These are phyloP conservation scores for Taphrina deformans DNA, from an alignment of 1,139 yeast genomes.

Conservation along the genomic window DNA sequence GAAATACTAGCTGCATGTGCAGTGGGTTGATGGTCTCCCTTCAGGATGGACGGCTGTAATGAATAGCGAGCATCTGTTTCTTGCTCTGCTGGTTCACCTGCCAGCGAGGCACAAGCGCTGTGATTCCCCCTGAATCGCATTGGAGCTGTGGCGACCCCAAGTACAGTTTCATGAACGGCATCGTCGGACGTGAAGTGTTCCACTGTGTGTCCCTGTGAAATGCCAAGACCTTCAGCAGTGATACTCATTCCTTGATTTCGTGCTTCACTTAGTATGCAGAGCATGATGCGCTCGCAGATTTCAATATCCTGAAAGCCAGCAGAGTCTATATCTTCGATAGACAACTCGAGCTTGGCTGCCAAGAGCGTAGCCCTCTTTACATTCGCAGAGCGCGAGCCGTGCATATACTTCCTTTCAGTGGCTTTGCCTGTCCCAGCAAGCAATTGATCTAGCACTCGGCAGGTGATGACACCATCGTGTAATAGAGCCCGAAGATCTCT, in stretches of 20 bases:
- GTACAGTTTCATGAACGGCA: too few species aligned
- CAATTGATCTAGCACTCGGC: constrained; percentile 1
- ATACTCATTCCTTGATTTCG: not conserved
- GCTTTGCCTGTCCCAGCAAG: not conserved
- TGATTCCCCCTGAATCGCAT: too few species aligned
- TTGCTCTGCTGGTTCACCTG: not conserved
- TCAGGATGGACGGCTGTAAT: not conserved
- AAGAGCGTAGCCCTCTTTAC: not conserved
- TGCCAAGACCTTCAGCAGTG: too few species aligned
- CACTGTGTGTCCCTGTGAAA: too few species aligned
- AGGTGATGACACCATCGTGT: not conserved
- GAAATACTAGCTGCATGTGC: not conserved
- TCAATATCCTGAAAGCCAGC: not conserved
- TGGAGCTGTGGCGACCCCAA: too few species aligned
- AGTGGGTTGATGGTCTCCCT: not conserved
- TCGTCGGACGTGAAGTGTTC: too few species aligned
- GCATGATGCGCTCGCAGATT: not conserved
- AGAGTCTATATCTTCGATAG: not conserved
- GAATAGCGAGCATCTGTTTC: not conserved
- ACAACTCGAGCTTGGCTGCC: not conserved
- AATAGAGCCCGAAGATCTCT: not conserved
- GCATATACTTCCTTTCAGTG: not conserved
- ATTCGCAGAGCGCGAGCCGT: not conserved
- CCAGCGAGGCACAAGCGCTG: not conserved
- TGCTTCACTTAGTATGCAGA: not conserved